Evolutionary conservation across 768 basidiomycete genomes (phyloP), one percentile per base, ranked within the genome.

Genomic region (Lactarius deliciosus): DNA sequence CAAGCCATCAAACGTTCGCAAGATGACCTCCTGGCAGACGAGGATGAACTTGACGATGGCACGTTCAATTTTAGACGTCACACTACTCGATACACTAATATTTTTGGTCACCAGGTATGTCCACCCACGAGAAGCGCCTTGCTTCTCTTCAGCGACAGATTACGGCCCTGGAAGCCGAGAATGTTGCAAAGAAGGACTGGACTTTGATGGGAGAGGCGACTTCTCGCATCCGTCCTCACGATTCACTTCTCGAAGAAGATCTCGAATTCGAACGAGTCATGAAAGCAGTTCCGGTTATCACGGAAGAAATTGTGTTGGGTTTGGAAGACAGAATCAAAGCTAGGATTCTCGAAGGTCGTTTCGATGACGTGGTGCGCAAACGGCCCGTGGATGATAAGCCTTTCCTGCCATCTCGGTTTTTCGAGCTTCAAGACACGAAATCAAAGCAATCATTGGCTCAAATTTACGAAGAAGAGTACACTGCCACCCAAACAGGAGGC

Each of bases 401-500:
- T 0, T 98, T 96, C 81, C 80, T 98, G 0, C 94, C 96, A 0
- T 97, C 94, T 0, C 86, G 90, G 38, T 80, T 92, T 64, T 86
- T 97, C 65, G 96, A 98, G 74, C 79, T 98, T 10, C 87, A 94
- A 75, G 95, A 96, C 72, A 88, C 86, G 4, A 92, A 96, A 74
- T 95, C 92, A 9, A 81, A 85, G 5, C 90, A 93, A 74, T 95
- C 92, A 0, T 84, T 99, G 56, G 96, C 95, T 16, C 91, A 98
- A 78, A 92, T 99, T 47, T 98, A 98, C 77, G 97, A 97, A 74
- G 88, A 91, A 56, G 96, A 96, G 65, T 99, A 90, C 76, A 81
- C 88, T 45, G 86, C 88, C 7, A 84, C 85, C 41, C 85, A 87
- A 69, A 78, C 81, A 0, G 86, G 84, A 16, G 85, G 81, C 6